Conservation (phyloP, 2,329 filamentous ascomycete genomes). For the Fusarium sp. region DNA sequence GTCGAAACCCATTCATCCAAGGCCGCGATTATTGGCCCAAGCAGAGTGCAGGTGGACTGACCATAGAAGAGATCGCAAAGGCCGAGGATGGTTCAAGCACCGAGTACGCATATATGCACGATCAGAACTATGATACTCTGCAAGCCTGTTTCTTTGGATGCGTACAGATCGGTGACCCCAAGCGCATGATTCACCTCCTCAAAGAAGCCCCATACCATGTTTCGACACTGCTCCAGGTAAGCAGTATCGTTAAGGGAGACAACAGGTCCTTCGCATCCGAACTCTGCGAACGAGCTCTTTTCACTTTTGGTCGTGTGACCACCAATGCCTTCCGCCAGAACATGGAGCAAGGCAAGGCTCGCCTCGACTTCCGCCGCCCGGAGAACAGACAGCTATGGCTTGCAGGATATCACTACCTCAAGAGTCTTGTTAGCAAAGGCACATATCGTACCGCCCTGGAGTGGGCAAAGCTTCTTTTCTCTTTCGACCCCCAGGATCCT, state of each 20-base stretch:
- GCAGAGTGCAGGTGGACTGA: constrained; percentile 81
- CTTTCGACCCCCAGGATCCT: constrained; percentile 81
- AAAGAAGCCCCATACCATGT: constrained; percentile 79
- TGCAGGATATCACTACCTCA: constrained; percentile 88
- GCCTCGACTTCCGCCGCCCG: constrained; percentile 82
- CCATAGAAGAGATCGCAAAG: constrained; percentile 74
- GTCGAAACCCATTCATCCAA: constrained; percentile 86
- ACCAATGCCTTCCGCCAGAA: constrained; percentile 84
- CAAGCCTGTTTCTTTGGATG: constrained; percentile 82
- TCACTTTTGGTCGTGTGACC: constrained; percentile 90
- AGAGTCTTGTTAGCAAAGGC: constrained; percentile 87
- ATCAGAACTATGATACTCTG: constrained; percentile 76
- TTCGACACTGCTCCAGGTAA: constrained; percentile 92
- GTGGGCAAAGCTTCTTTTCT: constrained; percentile 88
- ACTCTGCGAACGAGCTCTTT: constrained; percentile 89
- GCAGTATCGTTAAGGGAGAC: constrained; percentile 91
- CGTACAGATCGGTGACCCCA: constrained; percentile 87
- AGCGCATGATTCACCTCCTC: constrained; percentile 82
- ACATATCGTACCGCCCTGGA: constrained; percentile 94
- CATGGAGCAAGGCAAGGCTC: constrained; percentile 81
- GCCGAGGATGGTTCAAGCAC: constrained; percentile 64
- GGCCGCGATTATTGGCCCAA: constrained; percentile 90
- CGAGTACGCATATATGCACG: constrained; percentile 84
- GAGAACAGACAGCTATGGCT: constrained; percentile 96
- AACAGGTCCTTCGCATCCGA: constrained; percentile 89